Base-by-base conservation (phyloP, 192 early-diverging fungal species). In the Irineochytrium annulatum region DNA sequence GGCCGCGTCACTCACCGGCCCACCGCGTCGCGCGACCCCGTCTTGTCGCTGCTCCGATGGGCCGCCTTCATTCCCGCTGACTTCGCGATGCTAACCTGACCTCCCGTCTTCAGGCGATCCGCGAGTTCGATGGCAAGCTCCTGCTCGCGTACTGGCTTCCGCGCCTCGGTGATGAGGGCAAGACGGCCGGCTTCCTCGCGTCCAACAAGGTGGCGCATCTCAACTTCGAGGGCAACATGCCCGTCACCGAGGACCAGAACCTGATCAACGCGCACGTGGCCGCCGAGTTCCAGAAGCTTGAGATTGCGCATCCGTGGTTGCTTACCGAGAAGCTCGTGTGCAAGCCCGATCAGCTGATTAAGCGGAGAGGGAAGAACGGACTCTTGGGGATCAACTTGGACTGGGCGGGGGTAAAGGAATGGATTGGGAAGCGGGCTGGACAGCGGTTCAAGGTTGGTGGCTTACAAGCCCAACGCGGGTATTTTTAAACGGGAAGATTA, bases 301-400 rank as follows among this genome's bases (percentile, higher is more conserved):
- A 93, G 76, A 74, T 72, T 46, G 81, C 74, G 41, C 79, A 95
- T 78, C 89, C 91, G 27, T 98, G 93, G 93, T 72, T 95, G 52
- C 52, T 82, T 58, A 82, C 83, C 43, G 73, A 71, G 48, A 92
- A 92, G 69, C 80, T 96, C 59, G 95, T 98, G 41, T 94, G 87
- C 74, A 98, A 98, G 77, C 95, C 95, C 22, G 95, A 98, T 74
- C 94, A 96, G 74, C 78, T 98, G 48, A 96, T 98, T 79, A 98
- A 98, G 80, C 87, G 95, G 57, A 81, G 95, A 55, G 95, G 95
- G 34, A 98, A 98, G 85, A 87, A 90, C 64, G 95, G 95, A 44
- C 80, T 98, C 35, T 77, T 98, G 29, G 83, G 90, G 48, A 85
- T 98, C 60, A 94, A 95, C 72, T 85, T 92, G 43, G 83, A 91